Evolutionary conservation across 345 rosid genomes (phyloP).

Genomic region (Syzygium grande): DNA sequence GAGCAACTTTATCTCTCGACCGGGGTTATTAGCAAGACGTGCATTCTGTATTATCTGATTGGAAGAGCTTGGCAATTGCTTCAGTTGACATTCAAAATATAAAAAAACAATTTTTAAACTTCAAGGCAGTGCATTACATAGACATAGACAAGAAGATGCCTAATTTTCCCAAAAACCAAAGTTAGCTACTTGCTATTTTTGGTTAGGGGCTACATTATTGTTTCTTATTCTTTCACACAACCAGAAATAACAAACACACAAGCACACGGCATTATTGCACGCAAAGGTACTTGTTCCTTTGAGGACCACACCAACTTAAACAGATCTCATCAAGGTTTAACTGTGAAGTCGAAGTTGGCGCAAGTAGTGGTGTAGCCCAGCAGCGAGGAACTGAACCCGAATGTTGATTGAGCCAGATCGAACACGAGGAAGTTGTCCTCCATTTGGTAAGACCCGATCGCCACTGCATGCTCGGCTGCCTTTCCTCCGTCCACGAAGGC

Average conservation of each 20-base stretch:
- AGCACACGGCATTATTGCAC: neutral
- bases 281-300: neutral
- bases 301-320: neutral
- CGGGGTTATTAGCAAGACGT: neutral
- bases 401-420: conserved; percentile 14
- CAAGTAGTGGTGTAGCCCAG: neutral
- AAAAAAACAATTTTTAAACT: neutral
- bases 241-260: neutral
- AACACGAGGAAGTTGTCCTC: conserved; percentile 30
- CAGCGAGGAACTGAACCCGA: conserved; percentile 26
- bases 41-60: neutral
- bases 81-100: neutral
- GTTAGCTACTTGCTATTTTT: neutral
- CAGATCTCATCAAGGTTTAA: neutral
- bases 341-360: conserved; percentile 3
- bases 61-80: neutral
- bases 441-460: conserved; percentile 30
- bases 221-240: neutral
- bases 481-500: conserved; percentile 28
- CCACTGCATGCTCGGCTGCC: conserved; percentile 15
- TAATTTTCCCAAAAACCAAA: neutral
- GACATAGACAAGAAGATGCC: neutral
- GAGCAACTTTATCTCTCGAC: neutral
- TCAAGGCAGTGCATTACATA: neutral
- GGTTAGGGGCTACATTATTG: neutral